Evolutionary conservation across 352 stramenopile species (phyloP).

Genomic region (Peronospora belbahrii): DNA sequence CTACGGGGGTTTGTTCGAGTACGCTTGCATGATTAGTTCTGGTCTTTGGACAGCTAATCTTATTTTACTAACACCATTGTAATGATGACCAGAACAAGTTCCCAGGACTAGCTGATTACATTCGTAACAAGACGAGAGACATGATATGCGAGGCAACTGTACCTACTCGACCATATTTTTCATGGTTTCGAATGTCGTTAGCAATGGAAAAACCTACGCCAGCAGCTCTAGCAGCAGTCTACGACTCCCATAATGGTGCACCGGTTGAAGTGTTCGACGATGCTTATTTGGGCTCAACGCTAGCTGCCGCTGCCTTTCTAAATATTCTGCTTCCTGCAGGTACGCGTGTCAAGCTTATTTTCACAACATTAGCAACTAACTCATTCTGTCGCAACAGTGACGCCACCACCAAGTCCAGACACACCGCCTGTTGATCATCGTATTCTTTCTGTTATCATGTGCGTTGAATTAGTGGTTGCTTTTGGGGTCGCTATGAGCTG

Average conservation of each 20-base stretch:
- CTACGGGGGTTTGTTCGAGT: slow-evolving; percentile 65
- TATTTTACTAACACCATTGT: slow-evolving; percentile 11
- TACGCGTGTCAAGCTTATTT: slow-evolving; percentile 11
- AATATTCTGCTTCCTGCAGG: slow-evolving; percentile 71
- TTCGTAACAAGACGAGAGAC: slow-evolving; percentile 71
- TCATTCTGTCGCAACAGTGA: slow-evolving; percentile 30
- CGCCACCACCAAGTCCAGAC: slow-evolving; percentile 57
- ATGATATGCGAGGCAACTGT: slow-evolving; percentile 41
- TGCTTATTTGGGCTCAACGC: slow-evolving; percentile 42
- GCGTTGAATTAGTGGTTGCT: slow-evolving; percentile 74
- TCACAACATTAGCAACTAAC: slow-evolving; percentile 2
- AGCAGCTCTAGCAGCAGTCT: slow-evolving; percentile 33
- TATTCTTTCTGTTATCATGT: slow-evolving; percentile 83
- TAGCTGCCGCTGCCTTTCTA: slow-evolving; percentile 51
- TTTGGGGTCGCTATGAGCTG: slow-evolving; percentile 75
- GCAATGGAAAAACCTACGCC: not conserved
- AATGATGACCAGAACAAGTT: slow-evolving; percentile 63
- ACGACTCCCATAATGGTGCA: slow-evolving; percentile 32
- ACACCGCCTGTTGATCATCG: slow-evolving; percentile 71
- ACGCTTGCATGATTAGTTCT: slow-evolving; percentile 8
- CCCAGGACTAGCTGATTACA: slow-evolving; percentile 51
- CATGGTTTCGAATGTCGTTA: slow-evolving; percentile 9
- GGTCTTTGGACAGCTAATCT: not conserved
- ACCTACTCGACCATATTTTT: not conserved
- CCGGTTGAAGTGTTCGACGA: slow-evolving; percentile 40